Evolutionary conservation across 176 grass and related monocot species (phyloP), one percentile per base, ranked within the genome.

Genomic region (Lolium perenne): DNA sequence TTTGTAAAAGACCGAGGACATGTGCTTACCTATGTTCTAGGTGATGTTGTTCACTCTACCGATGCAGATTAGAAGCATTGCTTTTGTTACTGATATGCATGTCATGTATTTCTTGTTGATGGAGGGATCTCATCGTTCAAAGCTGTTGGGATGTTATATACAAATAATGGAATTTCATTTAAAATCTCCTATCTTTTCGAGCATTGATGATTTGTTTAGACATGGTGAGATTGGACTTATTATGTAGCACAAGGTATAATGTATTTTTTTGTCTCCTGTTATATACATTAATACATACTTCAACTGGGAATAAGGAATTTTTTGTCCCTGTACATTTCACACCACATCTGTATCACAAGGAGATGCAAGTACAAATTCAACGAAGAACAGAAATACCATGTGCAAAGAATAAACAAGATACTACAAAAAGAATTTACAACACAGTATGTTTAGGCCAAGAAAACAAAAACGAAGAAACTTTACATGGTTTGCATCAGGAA

Each of bases 401-500:
- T 54, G 18, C 49, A 53, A 55, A 76, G 9, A 55, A 20, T 32
- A 4, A 10, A 6, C 45, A 74, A 50, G 15, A 76, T 76, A 1
- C 49, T 76, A 55, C n/a, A 25, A 76, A 35, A 76, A 35, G 16
- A 55, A 55, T 55, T 76, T 76, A 76, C 74, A 76, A 20, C 4
- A 10, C 48, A n/a, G 8, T 4, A 45, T 71, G 38, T n/a, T 45
- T 71, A n/a, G 38, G 38, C 8, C 35, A 69, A 69, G 16, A 41
- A 15, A 75, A 76, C n/a, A 16, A 75, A 76, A 75, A 53, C 0
- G 22, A 55, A 10, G 22, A 26, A 51, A 76, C 22, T 76, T 10
- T 76, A 76, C 74, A 76, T 47, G 65, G 83, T 88, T 75, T 78
- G 90, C 64, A 65, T 73, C 11, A 86, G 64, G 41, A 62, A 68